Evolutionary conservation across 2,329 filamentous ascomycete genomes (phyloP), one percentile per base, ranked within the genome.

Genomic region (Arthroderma uncinatum): DNA sequence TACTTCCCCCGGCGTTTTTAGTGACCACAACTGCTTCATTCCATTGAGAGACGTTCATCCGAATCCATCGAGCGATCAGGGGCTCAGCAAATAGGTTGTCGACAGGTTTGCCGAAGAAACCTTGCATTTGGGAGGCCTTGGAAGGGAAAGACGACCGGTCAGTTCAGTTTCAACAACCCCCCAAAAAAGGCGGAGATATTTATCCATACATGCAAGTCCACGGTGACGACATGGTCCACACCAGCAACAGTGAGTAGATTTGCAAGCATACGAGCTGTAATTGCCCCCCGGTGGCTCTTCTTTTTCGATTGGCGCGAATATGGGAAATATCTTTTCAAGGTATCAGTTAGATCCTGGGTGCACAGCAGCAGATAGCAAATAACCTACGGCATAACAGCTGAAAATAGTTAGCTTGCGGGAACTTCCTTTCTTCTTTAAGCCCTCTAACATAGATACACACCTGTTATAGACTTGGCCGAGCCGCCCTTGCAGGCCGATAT

Each of bases 281-380:
- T 97, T 59, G 93, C 90, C 54, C 93, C 93, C 63, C 93, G 83
- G 69, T 97, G 92, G 57, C 89, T 90, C 76, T 98, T 98, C 80
- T 97, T 97, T 79, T 98, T 98, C 58, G 92, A 97, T 73, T 98
- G 93, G 61, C 93, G 89, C 64, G 90, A 96, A 77, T 98, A 98
- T n/a, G 93, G 93, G 68, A 97, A 98, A 75, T 97, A 97, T 67
- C 74, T 76, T 70, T 60, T 59, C 59, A 60, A 69, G 74, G 67
- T 74, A 72, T 66, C 68, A 68, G 62, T 61, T 59, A 58, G 50
- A 5, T 47, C 12, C 28, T 33, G 30, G 19, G 4, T 16, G 23
- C 25, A 55, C 8, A 9, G 37, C 7, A 44, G 14, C 28, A 10
- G n/a, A n/a, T 21, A 28, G 39, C 12, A 19, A 36, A 65, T 66